Evolutionary conservation across 305 asterid species (phyloP).

Genomic region (Fraxinus nigra): DNA sequence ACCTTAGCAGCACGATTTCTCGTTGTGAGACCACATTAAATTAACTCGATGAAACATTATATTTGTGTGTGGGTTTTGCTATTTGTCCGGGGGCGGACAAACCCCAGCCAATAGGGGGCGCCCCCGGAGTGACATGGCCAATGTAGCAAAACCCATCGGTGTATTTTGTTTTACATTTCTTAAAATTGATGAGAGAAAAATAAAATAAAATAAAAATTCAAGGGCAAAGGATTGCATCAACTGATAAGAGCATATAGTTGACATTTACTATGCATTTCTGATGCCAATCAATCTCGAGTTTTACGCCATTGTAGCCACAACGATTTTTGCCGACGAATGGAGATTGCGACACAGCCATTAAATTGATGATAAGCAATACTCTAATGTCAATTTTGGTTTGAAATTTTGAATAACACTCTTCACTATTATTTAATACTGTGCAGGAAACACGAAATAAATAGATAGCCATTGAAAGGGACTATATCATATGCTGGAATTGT

Average conservation of each 20-base stretch:
- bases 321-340: constrained; percentile 41
- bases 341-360: constrained; percentile 50
- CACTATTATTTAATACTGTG: neutral
- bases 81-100: neutral
- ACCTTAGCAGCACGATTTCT: neutral
- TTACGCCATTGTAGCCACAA: constrained; percentile 33
- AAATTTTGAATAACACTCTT: neutral
- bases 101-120: neutral
- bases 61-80: neutral
- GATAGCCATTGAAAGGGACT: constrained; percentile 39
- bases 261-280: neutral
- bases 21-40: neutral
- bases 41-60: neutral
- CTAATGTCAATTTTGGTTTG: neutral
- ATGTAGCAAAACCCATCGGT: neutral
- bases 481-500: constrained; percentile 15
- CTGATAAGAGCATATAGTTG: neutral
- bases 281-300: constrained; percentile 4
- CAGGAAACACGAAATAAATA: constrained; percentile 27
- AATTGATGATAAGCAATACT: constrained; percentile 35
- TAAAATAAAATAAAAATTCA: neutral
- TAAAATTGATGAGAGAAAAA: neutral
- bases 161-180: neutral
- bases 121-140: neutral
- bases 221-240: neutral